These are phyloP conservation scores for Citrus sinensis DNA, from an alignment of 345 rosid species.

Conservation along the genomic window DVS_A1.0 CM039167.1:29451501-29452000, in stretches of 20 bases:
- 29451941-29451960: not conserved
- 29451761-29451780: not conserved
- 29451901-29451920: conserved; percentile 93
- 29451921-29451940: conserved; percentile 56
- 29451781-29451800: not conserved
- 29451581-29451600: not conserved
- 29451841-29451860: conserved; percentile 34
- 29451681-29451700: conserved; percentile 95
- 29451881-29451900: conserved; percentile 87
- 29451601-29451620: not conserved
- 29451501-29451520: conserved; percentile 11
- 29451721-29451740: conserved; percentile 77
- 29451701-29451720: conserved; percentile 97
- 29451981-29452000: not conserved
- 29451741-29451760: not conserved
- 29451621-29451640: not conserved
- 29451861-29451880: conserved; percentile 97
- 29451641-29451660: conserved; percentile 29
- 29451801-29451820: not conserved
- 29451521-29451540: not conserved
- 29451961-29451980: not conserved
- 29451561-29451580: not conserved
- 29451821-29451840: not conserved
- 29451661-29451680: conserved; percentile 91
- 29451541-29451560: not conserved